Evolutionary conservation across 257 asterid species (phyloP).

Genomic region (Verbena officinalis): DNA sequence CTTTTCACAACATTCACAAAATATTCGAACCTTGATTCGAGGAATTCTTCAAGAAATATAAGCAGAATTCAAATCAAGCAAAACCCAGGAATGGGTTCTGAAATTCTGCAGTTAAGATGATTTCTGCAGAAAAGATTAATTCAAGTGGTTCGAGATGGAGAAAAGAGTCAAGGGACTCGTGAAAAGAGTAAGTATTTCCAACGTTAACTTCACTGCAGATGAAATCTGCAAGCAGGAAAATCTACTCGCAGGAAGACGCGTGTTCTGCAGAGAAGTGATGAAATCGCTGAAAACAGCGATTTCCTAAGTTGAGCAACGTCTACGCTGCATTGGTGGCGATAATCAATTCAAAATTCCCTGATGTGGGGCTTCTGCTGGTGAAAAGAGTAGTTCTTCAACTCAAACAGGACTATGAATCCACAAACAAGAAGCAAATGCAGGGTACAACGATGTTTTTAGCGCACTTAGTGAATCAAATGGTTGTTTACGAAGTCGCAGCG

Average conservation of each 20-base stretch:
- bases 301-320: constrained; percentile 26
- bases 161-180: constrained; percentile 23
- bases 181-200: constrained; percentile 14
- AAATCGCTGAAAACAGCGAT: constrained; percentile 33
- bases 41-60: background rate
- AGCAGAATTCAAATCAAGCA: background rate
- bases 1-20: constrained; percentile 13
- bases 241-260: constrained; percentile 23
- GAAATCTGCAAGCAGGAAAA: constrained; percentile 20
- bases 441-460: constrained; percentile 30
- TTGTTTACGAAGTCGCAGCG: constrained; percentile 30
- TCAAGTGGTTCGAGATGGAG: constrained; percentile 28
- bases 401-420: constrained; percentile 11
- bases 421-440: constrained; percentile 15
- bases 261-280: constrained; percentile 38
- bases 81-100: background rate
- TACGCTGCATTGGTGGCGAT: constrained; percentile 39
- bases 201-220: constrained; percentile 18
- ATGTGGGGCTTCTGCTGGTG: constrained; percentile 36
- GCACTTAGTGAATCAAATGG: constrained; percentile 39
- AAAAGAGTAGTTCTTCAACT: constrained; percentile 32
- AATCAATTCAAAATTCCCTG: constrained; percentile 36
- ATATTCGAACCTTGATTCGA: background rate
- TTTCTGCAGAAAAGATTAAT: background rate
- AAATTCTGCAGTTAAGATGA: constrained; percentile 7